Base-by-base conservation (phyloP, 345 rosid genomes). In the Euphorbia tirucalli region DNA sequence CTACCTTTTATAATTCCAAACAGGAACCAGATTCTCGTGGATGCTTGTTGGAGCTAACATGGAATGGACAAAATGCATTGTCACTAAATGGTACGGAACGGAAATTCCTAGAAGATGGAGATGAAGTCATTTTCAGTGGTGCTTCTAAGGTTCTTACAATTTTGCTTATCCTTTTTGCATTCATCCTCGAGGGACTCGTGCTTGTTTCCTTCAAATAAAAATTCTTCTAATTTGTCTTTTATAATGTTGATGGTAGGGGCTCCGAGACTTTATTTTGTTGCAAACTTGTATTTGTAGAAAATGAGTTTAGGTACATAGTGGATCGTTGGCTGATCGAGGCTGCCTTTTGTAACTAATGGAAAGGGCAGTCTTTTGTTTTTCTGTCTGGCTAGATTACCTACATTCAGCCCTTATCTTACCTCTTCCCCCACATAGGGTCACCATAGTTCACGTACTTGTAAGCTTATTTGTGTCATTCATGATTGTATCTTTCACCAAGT, bases 11-110 rank as follows among this genome's bases (percentile, higher is more conserved):
- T 73, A 56, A 69, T 35, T 78, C 31, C 19, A 50, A 69, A 58
- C 87, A 92, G 99, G 99, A 90, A 82, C 91, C 92, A 50, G 98
- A 89, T 19, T 90, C 97, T 39, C 61, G 64, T 52, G 97, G 99
- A 65, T 95, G 99, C 85, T 83, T 95, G 86, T 88, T 95, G 68
- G 99, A 95, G 85, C 79, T 93, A 65, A 92, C 97, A 43, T 87
- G 93, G 97, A 93, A 95, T 69, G 99, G 98, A 71, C 93, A 88
- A 72, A 95, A 90, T 59, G 84, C 89, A 4, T 65, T 95, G 65
- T 80, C 89, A 63, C 62, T 93, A 58, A 86, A 87, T 55, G 93
- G 96, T 37, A 57, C 83, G 24, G 16, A 80, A 22, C 87, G 91
- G 54, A 95, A 82, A 65, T 95, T 92, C 82, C 86, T 95, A 1